These are phyloP conservation scores for Plasmodium chabaudi DNA, from an alignment of 169 alveolate genomes.

Conservation along the genomic window DNA sequence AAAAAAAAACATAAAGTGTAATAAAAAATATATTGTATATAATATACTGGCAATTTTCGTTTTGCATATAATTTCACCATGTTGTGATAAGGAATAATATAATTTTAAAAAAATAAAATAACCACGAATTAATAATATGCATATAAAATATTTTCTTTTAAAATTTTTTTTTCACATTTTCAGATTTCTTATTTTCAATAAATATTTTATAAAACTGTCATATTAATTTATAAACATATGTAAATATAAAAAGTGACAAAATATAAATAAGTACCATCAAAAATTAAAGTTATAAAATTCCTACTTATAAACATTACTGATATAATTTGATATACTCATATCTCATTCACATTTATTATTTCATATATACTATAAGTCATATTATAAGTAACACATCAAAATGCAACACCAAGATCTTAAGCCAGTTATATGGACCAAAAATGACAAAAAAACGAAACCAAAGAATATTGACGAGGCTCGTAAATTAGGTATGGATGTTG, in stretches of 20 bases:
- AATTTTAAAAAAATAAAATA: too few relatives aligned
- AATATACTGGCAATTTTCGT: background rate
- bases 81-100: too few relatives aligned
- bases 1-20: background rate
- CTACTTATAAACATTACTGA: background rate
- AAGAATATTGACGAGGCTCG: slow-evolving; percentile 52
- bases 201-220: background rate
- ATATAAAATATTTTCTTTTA: too few relatives aligned
- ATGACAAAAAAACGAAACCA: slow-evolving; percentile 45
- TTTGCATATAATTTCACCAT: too few relatives aligned
- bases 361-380: background rate
- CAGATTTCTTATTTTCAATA: background rate
- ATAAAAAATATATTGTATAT: background rate
- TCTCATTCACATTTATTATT: too few relatives aligned
- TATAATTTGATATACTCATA: too few relatives aligned
- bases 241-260: background rate
- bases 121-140: too few relatives aligned
- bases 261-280: slow-evolving; percentile 49
- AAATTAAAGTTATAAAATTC: background rate
- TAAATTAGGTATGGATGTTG: slow-evolving; percentile 67
- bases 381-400: slow-evolving; percentile 6
- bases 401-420: slow-evolving; percentile 72
- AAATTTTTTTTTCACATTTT: background rate
- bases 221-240: background rate
- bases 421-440: slow-evolving; percentile 74